Evolutionary conservation across 1,284 basidiomycete genomes (phyloP).

Genomic region (Mycena sp.): DNA sequence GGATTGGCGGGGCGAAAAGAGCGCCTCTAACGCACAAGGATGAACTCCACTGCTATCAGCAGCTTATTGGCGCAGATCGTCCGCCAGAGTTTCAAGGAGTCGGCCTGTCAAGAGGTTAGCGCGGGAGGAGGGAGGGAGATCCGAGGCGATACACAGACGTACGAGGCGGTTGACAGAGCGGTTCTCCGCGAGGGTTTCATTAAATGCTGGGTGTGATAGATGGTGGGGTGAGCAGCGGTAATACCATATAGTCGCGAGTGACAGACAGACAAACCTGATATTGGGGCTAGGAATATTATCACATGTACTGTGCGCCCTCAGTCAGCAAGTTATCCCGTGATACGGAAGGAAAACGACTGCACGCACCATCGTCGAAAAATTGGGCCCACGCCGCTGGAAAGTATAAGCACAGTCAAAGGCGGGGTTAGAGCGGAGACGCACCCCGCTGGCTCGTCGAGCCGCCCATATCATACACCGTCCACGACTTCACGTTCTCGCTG

Average conservation of each 20-base stretch:
- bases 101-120: conserved; percentile 48
- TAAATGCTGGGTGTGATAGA: conserved; percentile 65
- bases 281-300: conserved; percentile 72
- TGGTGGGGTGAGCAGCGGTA: not conserved
- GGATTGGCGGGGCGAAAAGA: too few relatives aligned
- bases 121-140: not conserved
- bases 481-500: conserved; percentile 53
- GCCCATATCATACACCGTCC: conserved; percentile 72
- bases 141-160: conserved; percentile 28
- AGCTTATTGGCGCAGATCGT: conserved; percentile 66
- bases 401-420: not conserved
- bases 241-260: too few relatives aligned
- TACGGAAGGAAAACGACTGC: not conserved
- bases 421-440: conserved; percentile 35
- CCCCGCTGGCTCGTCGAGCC: conserved; percentile 65
- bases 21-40: conserved; percentile 53
- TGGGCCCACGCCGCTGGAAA: conserved; percentile 66
- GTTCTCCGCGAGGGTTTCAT: conserved; percentile 70
- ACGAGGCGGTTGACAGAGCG: conserved; percentile 66
- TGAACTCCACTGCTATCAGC: conserved; percentile 60
- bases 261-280: conserved; percentile 45
- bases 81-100: conserved; percentile 70
- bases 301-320: conserved; percentile 54
- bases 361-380: conserved; percentile 70
- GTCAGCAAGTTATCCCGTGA: conserved; percentile 1